These are phyloP conservation scores for Hyaloperonospora brassicae DNA, from an alignment of 352 stramenopile genomes.

Conservation along the genomic window DNA sequence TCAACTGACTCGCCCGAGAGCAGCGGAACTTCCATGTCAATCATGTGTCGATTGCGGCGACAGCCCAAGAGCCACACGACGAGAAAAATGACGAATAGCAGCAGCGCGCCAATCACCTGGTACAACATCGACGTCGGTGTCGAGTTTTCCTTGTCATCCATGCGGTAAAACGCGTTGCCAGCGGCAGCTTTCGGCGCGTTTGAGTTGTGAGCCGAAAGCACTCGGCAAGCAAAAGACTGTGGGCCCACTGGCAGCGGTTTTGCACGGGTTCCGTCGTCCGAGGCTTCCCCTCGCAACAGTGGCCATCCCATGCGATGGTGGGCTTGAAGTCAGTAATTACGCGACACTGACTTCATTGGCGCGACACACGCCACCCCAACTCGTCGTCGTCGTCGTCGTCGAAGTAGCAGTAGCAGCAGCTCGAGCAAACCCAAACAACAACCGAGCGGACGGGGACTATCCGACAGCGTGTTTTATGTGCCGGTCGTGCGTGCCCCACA, in stretches of 20 bases:
- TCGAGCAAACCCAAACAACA: not conserved
- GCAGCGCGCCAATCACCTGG: conserved; percentile 44
- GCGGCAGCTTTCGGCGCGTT: no score
- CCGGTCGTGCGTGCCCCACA: no score
- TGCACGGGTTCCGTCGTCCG: no score
- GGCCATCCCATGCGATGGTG: no score
- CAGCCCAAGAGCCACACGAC: conserved; percentile 44
- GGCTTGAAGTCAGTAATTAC: not conserved
- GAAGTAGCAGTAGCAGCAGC: conserved; percentile 8
- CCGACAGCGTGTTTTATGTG: no score
- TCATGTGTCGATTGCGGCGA: conserved; percentile 29
- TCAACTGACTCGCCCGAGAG: conserved; percentile 48
- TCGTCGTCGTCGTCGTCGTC: no score
- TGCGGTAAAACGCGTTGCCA: not conserved
- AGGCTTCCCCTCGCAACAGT: no score
- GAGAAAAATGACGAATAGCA: conserved; percentile 49
- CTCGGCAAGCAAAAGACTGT: no score
- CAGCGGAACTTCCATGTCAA: conserved; percentile 44
- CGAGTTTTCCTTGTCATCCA: conserved; percentile 17
- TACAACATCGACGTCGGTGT: conserved; percentile 44
- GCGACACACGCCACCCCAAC: conserved; percentile 5
- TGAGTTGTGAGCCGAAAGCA: no score
- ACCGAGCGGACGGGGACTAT: no score
- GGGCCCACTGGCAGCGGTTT: no score
- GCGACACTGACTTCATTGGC: no score